Evolutionary conservation across 352 stramenopile species (phyloP), one percentile per base, ranked within the genome.

Genomic region (Phytopythium chamaehyphon): DNA sequence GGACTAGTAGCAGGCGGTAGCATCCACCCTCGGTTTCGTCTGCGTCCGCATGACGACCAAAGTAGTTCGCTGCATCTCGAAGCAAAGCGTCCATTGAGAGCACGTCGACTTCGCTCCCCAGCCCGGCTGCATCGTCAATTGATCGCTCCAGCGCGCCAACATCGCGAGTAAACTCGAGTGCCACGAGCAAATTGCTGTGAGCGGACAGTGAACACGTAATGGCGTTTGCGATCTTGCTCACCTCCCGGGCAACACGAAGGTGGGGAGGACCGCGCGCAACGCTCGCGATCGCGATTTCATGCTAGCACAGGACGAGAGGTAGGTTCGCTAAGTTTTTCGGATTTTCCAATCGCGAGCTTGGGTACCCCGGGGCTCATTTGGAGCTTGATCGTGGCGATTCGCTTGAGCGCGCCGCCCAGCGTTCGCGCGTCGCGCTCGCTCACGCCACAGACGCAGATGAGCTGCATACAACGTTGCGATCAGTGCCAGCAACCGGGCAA

Each of bases 401-500:
- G 78, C 49, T 68, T 61, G 54, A 84, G 33, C n/a, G 73, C 62
- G 22, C 69, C 47, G 21, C 61, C 48, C 11, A 79, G 54, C 28
- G 66, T 47, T 3, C 40, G 52, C 10, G 39, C 47, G 37, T 77
- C 68, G 22, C 53, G 43, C 42, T 64, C 48, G 23, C 23, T 46
- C 50, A 65, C 58, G 53, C 62, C 68, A 28, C 66, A 73, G n/a
- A 82, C 47, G 36, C 70, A 81, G 52, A 83, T 65, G 57, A 83
- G 62, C 70, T 83, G 40, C 21, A 37, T 44, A 23, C 22, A n/a
- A 47, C 14, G 18, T 11, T 16, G 16, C 19, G 21, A 26, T n/a
- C 16, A 21, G 35, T 48, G 40, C 40, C 7, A 35, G 43, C 10
- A 15, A 8, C 5, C 19, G 14, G 33, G 35, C n/a, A 31, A 47